Percentiles rank a stretch among this genome's conserved stretches.
Conservation (phyloP, 2,329 filamentous ascomycete species). For the Elsinoe perseae region DNA sequence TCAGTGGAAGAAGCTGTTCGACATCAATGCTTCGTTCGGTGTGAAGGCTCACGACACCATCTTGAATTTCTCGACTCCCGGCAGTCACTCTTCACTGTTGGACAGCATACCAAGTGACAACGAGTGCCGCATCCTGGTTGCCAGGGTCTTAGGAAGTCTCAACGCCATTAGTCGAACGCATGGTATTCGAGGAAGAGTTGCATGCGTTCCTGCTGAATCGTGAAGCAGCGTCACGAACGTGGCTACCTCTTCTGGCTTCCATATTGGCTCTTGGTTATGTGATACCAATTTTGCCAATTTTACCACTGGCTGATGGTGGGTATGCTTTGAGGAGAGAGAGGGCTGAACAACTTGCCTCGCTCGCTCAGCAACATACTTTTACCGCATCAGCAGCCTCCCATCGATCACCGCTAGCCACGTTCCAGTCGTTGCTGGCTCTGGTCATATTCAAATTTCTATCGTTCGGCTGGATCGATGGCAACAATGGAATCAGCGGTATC, state of each 20-base stretch:
- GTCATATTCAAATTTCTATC: not conserved
- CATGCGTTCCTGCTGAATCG: not conserved
- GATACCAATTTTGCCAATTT: not conserved
- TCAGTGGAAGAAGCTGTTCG: slow-evolving; percentile 1
- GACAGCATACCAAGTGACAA: not conserved
- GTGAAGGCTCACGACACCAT: slow-evolving; percentile 2
- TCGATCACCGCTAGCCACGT: not conserved
- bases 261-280: slow-evolving; percentile 8
- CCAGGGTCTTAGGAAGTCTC: slow-evolving; percentile 6
- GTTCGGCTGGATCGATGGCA: slow-evolving; percentile 9
- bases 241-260: slow-evolving; percentile 2
- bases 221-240: not conserved
- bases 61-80: not conserved
- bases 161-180: slow-evolving; percentile 1
- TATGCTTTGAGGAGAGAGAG: not conserved
- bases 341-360: not conserved
- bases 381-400: not conserved
- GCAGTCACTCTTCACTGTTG: not conserved
- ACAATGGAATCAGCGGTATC: slow-evolving; percentile 1
- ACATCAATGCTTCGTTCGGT: not conserved
- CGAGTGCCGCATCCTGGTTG: not conserved
- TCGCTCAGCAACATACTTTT: slow-evolving; percentile 3
- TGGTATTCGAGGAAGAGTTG: not conserved
- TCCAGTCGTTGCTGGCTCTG: slow-evolving; percentile 2
- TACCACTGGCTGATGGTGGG: not conserved